A percentile compares a stretch with the other conserved stretches of the same genome.
Evolutionary conservation across 208 protist genomes (phyloP).

Genomic region (Leishmania amazonensis): DNA sequence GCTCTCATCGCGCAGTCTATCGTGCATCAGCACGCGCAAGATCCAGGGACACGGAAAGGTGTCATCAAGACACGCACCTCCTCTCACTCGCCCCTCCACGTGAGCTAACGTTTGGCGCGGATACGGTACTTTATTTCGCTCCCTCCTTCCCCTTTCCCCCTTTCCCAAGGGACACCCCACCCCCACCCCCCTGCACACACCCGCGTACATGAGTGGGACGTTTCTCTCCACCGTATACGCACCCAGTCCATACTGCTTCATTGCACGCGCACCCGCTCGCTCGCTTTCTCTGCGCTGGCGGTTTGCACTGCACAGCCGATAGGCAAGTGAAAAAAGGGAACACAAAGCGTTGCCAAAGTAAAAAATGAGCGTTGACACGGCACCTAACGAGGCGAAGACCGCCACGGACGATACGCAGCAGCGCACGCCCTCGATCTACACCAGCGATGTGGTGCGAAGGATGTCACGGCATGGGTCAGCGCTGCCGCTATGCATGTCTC

Average conservation of each 20-base stretch:
- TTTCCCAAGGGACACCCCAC: background rate
- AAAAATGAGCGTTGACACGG: constrained; percentile 3
- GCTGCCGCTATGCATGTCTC: constrained; percentile 55
- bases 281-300: background rate
- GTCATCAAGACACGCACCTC: background rate
- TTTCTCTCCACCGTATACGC: background rate
- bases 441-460: constrained; percentile 3
- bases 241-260: background rate
- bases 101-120: background rate
- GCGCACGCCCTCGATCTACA: constrained; percentile 8
- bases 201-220: background rate
- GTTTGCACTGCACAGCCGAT: background rate
- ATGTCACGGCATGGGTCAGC: constrained; percentile 20
- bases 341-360: background rate
- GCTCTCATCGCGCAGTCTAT: background rate
- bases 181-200: background rate
- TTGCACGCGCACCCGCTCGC: background rate
- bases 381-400: constrained; percentile 3
- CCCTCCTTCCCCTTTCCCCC: background rate
- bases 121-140: background rate
- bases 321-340: background rate
- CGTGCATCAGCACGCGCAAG: background rate
- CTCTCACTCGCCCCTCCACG: background rate
- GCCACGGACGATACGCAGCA: background rate
- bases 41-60: background rate